Base-by-base conservation (phyloP, 495 filamentous ascomycete genomes). In the Trichoderma gamsii region DNA sequence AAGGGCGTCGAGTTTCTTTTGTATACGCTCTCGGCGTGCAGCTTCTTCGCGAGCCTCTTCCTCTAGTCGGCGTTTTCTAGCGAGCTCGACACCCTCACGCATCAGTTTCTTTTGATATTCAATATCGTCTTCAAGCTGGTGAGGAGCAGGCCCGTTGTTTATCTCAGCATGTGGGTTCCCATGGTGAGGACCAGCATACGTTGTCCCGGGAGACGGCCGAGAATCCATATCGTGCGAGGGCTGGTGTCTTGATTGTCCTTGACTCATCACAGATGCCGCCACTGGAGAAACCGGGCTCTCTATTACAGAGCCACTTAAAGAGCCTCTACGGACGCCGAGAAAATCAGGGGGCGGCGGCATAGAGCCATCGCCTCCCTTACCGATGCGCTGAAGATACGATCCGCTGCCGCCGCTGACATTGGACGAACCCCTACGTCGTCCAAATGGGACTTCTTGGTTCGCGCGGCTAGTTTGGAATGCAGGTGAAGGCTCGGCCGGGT, bases 391-490 rank as follows among this genome's bases (percentile, higher is more conserved):
- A 66, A 83, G 84, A 73, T 86, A 86, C 63, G 83, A 84, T 56
- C 90, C 90, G 77, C 93, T 97, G 68, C 92, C 92, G 41, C 93
- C 94, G 75, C 94, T 97, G 38, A 97, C 90, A 73, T 93, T 97
- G 1, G 94, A 97, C n/a, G 94, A 97, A 65, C 90, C 89, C 61
- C 96, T 88, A 61, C 92, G 87, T 67, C 93, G 87, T 35, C 83
- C 85, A 83, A 91, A 97, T 5, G 87, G 82, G 16, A 80, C 85
- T 68, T 93, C 90, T 65, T 88, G 88, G 43, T 85, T 85, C 15
- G 84, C 84, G 61, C 92, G 85, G 69, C 88, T 86, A 11, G 90
- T 92, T 72, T 97, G 94, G 72, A 96, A 96, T n/a, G 92, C 91
- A 35, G 93, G 83, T 61, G 94, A 96, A 16, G 92, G 92, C 71